Conservation (phyloP, 2,329 filamentous ascomycete genomes). For the Cryphonectria japonica region DNA sequence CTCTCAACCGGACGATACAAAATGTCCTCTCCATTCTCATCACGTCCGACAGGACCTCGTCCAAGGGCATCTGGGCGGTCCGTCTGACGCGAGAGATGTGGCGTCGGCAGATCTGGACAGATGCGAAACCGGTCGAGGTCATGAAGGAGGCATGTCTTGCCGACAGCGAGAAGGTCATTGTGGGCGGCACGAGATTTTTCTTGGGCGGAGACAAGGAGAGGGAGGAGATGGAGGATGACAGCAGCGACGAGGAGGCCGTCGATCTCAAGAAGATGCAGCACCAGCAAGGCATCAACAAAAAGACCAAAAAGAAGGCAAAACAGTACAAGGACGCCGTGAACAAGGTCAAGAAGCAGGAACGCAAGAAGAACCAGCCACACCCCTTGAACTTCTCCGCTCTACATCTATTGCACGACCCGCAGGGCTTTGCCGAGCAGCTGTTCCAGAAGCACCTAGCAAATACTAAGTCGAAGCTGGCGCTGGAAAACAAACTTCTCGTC, state of each 20-base stretch:
- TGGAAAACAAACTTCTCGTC: constrained; percentile 89
- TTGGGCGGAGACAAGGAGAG: constrained; percentile 94
- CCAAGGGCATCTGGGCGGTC: constrained; percentile 92
- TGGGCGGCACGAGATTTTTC: constrained; percentile 90
- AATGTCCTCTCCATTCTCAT: constrained; percentile 91
- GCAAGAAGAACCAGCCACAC: constrained; percentile 85
- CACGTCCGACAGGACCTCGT: constrained; percentile 79
- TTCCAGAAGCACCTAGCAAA: constrained; percentile 92
- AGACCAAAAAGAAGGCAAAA: constrained; percentile 84
- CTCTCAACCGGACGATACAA: constrained; percentile 89
- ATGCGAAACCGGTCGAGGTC: constrained; percentile 92
- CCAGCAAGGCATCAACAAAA: constrained; percentile 92
- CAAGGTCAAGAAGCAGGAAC: constrained; percentile 81
- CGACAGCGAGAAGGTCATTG: constrained; percentile 90
- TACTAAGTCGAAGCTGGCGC: constrained; percentile 78
- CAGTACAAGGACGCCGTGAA: constrained; percentile 78
- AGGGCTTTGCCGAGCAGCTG: constrained; percentile 87
- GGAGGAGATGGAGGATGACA: constrained; percentile 89
- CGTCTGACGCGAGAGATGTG: constrained; percentile 95
- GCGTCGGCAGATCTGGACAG: constrained; percentile 95
- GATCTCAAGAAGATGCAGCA: constrained; percentile 85
- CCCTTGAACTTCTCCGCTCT: constrained; percentile 95
- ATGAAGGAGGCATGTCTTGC: constrained; percentile 93
- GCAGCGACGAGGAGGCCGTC: constrained; percentile 76
- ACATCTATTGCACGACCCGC: constrained; percentile 90